Evolutionary conservation across 176 grass and related monocot species (phyloP), one percentile per base, ranked within the genome.

Genomic region (Avena eriantha): DNA sequence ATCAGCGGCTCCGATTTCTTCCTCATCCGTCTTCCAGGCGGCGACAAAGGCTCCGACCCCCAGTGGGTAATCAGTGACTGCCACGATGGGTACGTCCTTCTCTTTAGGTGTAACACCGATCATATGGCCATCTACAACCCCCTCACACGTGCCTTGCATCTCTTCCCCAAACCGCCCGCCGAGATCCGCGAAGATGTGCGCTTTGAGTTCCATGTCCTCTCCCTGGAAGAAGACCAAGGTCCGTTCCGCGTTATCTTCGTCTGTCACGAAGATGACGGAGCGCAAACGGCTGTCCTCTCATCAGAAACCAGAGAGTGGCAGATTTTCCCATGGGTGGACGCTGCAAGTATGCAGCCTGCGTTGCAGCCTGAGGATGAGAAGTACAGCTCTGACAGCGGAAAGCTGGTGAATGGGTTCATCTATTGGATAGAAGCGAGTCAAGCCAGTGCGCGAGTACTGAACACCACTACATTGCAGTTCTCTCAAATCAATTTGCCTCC

Each of bases 51-150:
- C 47, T 26, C 15, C 72, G 47, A 22, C 72, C 23, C 47, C 13
- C 46, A 51, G 46, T 75, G 47, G 72, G 0, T 29, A 17, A 51
- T 31, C 46, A 48, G 1, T 46, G 45, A 10, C 72, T 75, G 46
- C 72, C 46, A 75, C 46, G 72, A 51, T 26, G 72, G 72, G 46
- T 48, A 26, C 72, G 72, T 31, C 72, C 3, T 75, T 24, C 72
- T 75, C 72, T 0, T 31, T 14, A 51, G 14, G 46, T 29, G 7
- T 11, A 17, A 0, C 1, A 31, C 3, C 46, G 3, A 7, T 4
- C 7, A 31, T 22, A 29, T 75, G 15, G 72, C 72, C 22, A 23
- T 75, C 46, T 75, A 51, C 46, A 10, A 51, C 47, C 72, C 72
- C 23, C 14, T 75, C 46, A 18, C 72, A 9, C 47, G 46, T 4